These are phyloP conservation scores for Mrakia gelida DNA, from an alignment of 768 basidiomycete species.

Conservation along the genomic window DNA sequence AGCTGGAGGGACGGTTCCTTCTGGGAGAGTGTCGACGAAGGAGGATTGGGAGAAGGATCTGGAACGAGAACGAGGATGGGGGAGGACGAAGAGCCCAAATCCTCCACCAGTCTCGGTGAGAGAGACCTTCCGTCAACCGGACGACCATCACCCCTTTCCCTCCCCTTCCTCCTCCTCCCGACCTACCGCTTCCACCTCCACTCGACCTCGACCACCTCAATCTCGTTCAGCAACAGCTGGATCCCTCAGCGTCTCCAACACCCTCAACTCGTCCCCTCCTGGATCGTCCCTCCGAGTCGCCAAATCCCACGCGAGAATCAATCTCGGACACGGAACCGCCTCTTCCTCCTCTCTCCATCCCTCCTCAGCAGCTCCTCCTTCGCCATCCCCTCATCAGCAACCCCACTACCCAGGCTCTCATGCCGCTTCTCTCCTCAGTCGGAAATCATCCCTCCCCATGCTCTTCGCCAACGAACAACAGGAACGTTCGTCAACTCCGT, in stretches of 20 bases:
- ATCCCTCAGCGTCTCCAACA: neutral
- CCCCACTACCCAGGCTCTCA: constrained; percentile 21
- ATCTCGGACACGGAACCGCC: neutral
- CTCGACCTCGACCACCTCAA: neutral
- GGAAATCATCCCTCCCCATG: constrained; percentile 24
- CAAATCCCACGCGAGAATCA: neutral
- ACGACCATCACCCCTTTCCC: neutral
- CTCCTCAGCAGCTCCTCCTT: neutral
- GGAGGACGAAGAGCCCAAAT: constrained; percentile 17
- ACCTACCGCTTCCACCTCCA: neutral
- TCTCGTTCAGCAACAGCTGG: constrained; percentile 5
- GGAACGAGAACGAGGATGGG: constrained; percentile 28
- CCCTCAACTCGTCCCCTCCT: neutral
- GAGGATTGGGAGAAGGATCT: constrained; percentile 28
- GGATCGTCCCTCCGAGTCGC: neutral
- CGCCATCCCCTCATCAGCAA: neutral
- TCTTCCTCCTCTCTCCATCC: neutral
- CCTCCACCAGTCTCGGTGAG: neutral
- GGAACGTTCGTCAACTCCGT: constrained; percentile 1
- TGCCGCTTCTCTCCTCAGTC: constrained; percentile 19
- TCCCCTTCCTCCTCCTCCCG: constrained; percentile 3
- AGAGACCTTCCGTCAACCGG: constrained; percentile 6
- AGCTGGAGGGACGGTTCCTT: neutral
- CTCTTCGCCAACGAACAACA: constrained; percentile 6
- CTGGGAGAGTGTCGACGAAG: neutral